Evolutionary conservation across 2,329 filamentous ascomycete species (phyloP), one percentile per base, ranked within the genome.

Genomic region (Colletotrichum tropicicola): DNA sequence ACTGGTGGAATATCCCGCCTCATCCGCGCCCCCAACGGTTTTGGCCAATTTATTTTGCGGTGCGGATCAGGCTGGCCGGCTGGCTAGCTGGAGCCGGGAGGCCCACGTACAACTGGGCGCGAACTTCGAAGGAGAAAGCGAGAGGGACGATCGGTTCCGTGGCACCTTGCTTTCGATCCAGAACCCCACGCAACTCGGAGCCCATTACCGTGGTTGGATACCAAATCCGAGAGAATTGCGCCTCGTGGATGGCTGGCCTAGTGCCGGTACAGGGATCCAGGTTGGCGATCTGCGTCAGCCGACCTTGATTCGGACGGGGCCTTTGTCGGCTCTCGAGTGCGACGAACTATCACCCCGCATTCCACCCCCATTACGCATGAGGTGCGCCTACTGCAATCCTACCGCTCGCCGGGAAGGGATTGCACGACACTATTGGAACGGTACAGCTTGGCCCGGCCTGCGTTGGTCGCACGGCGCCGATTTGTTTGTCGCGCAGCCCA

Each of bases 231-330:
- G 27, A 27, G 43, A 48, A 23, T 37, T 6, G 43, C 30, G 44
- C 44, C 49, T 51, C 57, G 44, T 65, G 61, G 27, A 51, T 56
- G 57, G 51, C 27, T 44, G 35, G 12, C 15, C 35, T 53, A 56
- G 57, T 65, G 43, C 57, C 57, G 57, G 49, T 51, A 41, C 61
- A 55, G 27, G 61, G 61, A 61, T 65, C 57, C 37, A 44, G 61
- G 57, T 35, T 43, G 49, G 32, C 25, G 57, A 56, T 65, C 44
- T n/a, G 32, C 57, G 37, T 65, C 61, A 65, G 57, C 44, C 57
- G 61, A 65, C 61, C 61, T 51, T 19, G 13, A 49, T 61, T 39
- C 15, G 44, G 49, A 45, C 39, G 49, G 37, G 37, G 57, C 27
- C 56, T 30, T 53, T 32, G 25, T 12, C 6, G 7, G 19, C 37